Base-by-base conservation (phyloP, 208 protist species). In the Leishmania martiniquensis region DNA sequence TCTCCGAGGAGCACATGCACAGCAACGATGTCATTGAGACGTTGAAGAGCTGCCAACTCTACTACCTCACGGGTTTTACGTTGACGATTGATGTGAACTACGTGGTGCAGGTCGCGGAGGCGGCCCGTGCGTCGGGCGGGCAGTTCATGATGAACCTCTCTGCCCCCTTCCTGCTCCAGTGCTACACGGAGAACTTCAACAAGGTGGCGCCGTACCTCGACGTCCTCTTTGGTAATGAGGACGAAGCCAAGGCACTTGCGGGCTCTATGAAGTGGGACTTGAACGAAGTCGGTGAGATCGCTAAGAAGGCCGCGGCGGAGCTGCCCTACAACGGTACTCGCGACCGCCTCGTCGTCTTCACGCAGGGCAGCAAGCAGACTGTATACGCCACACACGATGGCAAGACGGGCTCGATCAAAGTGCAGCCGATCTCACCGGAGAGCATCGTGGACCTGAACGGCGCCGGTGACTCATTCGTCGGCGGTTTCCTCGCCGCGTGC, bases 401-500 rank as follows among this genome's bases (percentile, higher is more conserved):
- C 44, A 66, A 66, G 69, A 44, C 80, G 15, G 84, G 85, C 29
- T 75, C 77, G 37, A 90, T 95, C 47, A 70, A 77, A 10, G 97
- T 99, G 72, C 55, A 78, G 29, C 65, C 82, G 4, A 87, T 99
- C 47, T 72, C 82, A 17, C 45, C 66, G 15, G 93, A 98, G 32
- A 87, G 96, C 52, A 99, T 99, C 47, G 92, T 99, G 13, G 99
- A 99, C 85, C 94, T 96, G 59, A 99, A 99, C 83, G 99, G 95
- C 71, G 99, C 99, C 44, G 99, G 99, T 71, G 99, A 99, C 83
- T 89, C 97, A 29, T 99, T 99, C 79, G 98, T 99, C 22, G 99
- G 99, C 74, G 99, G 99, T 65, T 99, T 99, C 90, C 82, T 99
- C 1, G 84, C 97, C 49, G 87, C 86, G 22, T 94, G 95, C 60